Base-by-base conservation (phyloP, 495 filamentous ascomycete genomes). In the Cudoniella acicularis region DNA sequence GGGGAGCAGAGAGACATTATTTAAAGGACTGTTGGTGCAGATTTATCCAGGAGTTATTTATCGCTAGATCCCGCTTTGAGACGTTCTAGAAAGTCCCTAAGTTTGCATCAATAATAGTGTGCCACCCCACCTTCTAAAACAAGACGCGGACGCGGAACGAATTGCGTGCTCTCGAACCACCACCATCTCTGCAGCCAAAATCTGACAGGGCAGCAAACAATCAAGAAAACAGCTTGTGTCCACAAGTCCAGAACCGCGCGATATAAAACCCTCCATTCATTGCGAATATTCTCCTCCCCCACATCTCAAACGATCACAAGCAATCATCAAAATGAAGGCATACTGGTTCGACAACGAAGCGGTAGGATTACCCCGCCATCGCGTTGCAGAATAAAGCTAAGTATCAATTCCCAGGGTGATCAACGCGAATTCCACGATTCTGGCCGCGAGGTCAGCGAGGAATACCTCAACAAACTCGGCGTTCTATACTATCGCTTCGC, bases 341-440 rank as follows among this genome's bases (percentile, higher is more conserved):
- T 95, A 94, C 75, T 87, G 83, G 78, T 93, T 86, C 72, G 90
- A 94, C 68, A 88, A 93, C 73, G 72, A 79, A 63, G 80, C 80
- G 60, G 90, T 93, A 84, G 70, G 86, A 75, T 41, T 49, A 54
- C 56, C 49, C 56, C 59, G 62, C 66, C 56, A 58, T 59, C 41
- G 57, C 41, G 27, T 49, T 52, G 60, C 60, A 52, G n/a, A 58
- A 47, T 43, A 59, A 10, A 49, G 24, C 26, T 30, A 10, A 22
- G 10, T 25, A 50, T 57, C 36, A 23, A 41, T 49, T 42, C 49
- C 36, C 63, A 96, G 90, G 90, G 88, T 75, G 95, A 98, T 79
- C 95, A 96, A 74, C 90, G 95, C 63, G 83, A 87, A 50, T 83
- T 89, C 61, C 94, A 98, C 73, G 86, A 96, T 75, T 92, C 92